Base-by-base conservation (phyloP, 305 asterid genomes). In the Andrographis paniculata region DNA sequence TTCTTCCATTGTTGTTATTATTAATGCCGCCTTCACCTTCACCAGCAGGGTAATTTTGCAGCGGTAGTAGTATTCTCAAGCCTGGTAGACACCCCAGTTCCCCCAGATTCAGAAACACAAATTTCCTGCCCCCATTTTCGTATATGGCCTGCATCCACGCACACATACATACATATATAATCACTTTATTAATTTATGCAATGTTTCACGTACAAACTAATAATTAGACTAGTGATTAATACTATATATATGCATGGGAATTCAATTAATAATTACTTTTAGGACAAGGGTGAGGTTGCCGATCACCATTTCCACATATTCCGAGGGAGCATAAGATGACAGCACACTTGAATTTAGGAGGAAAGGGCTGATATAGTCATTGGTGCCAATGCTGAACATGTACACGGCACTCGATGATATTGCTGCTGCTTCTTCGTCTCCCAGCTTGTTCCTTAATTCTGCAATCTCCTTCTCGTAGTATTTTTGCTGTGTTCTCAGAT, bases 21-120 rank as follows among this genome's bases (percentile, higher is more conserved):
- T n/a, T n/a, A n/a, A n/a, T n/a, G 7, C 47, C 64, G 14, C n/a
- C 8, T 6, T 18, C 62, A 6, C 55, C 60, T 31, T 54, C 51
- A 18, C 24, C 45, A 5, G 3, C 3, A n/a, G n/a, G 5, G 10
- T 18, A n/a, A 3, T 24, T 8, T 24, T 24, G 43, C 49, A 42
- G 46, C 11, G 65, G 65, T 21, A 42, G 38, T 21, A 73, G 66
- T 30, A 61, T 54, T 66, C 78, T 78, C 7, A 70, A 43, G 47
- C 82, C 78, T 0, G 94, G 94, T 13, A 59, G 9, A 53, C 89
- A 82, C 36, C 86, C 89, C 66, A 79, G 54, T 27, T 69, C 70
- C 48, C 77, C 83, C 37, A 69, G 64, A 38, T 80, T 73, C 9
- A 76, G 38, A 58, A 82, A 73, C 36, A 64, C 74, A 20, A 82